Base-by-base conservation (phyloP, 768 basidiomycete species). In the Serendipita sp. region DNA sequence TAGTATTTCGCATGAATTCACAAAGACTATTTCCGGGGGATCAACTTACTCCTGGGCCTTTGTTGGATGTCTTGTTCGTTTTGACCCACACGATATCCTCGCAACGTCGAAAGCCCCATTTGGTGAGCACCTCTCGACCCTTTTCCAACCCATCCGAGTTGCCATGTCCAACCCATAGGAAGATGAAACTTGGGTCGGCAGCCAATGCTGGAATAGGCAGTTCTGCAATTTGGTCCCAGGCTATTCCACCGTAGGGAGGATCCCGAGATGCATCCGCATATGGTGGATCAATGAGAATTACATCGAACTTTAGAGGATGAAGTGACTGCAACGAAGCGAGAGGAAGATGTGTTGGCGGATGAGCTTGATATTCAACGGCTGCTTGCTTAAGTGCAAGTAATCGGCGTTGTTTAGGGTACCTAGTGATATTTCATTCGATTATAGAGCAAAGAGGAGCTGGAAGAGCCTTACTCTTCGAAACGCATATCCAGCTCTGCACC, bases 81-180 rank as follows among this genome's bases (percentile, higher is more conserved):
- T 91, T 92, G 65, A 96, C 87, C 94, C 93, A 98, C 3, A 96
- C 90, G n/a, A 99, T 89, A 72, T 99, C 96, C 70, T 99, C 96
- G 70, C 92, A 96, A 62, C 96, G 76, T 47, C 92, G 78, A 72
- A 92, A 95, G 2, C 95, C 96, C 94, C 95, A 99, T 73, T 84
- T 88, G 1, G 86, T 88, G 44, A 99, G 80, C 32, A 94, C 78
- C 73, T 97, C 95, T 38, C 94, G 77, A 0, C 96, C 96, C 38
- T 86, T 80, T 72, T 99, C 96, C 34, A 99, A 78, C 0, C 93
- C 96, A 58, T 90, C 91, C 2, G 86, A 85, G 3, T 88, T 88
- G 2, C 92, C 92, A 67, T 84, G 85, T 3, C 96, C 96, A 1
- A 96, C 92, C 95, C 95, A 98, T 64, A 99, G 78, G 72, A 95